Conservation (phyloP, 139 green algal species). For the Picochlorum sp. region DNA sequence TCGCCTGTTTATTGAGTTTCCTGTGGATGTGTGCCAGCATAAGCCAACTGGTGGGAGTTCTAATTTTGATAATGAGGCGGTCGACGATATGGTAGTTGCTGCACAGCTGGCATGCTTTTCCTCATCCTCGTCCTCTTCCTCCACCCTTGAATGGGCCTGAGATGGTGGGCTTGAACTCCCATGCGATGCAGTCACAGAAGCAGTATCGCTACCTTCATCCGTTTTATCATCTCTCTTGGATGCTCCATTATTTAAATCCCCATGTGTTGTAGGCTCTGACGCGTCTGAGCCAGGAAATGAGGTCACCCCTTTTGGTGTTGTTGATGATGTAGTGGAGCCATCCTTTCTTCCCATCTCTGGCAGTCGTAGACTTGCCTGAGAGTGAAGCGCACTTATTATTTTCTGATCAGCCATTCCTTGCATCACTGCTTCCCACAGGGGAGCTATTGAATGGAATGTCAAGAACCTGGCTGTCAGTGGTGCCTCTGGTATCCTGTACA, state of each 20-base stretch:
- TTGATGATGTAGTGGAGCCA: not conserved
- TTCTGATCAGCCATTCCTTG: not conserved
- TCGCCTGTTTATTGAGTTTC: not conserved
- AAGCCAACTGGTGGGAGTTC: slow-evolving; percentile 20
- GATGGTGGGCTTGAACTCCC: slow-evolving; percentile 7
- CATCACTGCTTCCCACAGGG: slow-evolving; percentile 23
- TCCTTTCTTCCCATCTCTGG: too few species aligned
- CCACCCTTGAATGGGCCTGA: not conserved
- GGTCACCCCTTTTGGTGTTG: not conserved
- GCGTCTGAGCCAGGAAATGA: not conserved
- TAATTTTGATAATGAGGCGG: slow-evolving; percentile 1
- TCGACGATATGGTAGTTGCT: not conserved
- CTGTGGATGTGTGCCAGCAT: slow-evolving; percentile 19
- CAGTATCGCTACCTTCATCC: slow-evolving; percentile 6
- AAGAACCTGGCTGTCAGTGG: slow-evolving; percentile 75
- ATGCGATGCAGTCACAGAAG: not conserved
- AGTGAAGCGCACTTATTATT: not conserved
- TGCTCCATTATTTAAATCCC: not conserved
- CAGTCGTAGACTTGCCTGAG: too few species aligned
- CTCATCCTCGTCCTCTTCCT: slow-evolving; percentile 1
- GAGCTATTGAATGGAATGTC: slow-evolving; percentile 65
- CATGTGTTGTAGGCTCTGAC: not conserved
- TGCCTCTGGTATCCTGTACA: slow-evolving; percentile 79
- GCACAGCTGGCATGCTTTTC: not conserved
- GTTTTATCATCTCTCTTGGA: not conserved